Evolutionary conservation across 768 basidiomycete genomes (phyloP).

Genomic region (Russula olivacea): DNA sequence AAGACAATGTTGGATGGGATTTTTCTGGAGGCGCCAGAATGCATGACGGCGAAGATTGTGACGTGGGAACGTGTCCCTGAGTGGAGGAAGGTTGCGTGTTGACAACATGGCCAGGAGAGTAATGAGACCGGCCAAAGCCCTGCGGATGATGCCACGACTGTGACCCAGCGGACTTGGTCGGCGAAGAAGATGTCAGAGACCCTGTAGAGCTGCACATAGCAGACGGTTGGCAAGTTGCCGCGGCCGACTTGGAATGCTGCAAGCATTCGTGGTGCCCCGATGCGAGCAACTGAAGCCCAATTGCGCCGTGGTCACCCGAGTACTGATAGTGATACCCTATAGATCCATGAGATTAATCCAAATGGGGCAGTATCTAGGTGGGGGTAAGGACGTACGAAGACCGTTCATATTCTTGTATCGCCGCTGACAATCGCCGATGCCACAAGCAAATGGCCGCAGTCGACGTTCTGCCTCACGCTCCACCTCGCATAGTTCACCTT

Average conservation of each 20-base stretch:
- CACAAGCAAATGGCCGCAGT: constrained; percentile 81
- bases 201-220: constrained; percentile 1
- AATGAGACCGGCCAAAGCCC: constrained; percentile 14
- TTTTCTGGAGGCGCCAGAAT: too few species aligned
- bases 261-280: constrained; percentile 61
- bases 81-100: too few species aligned
- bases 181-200: constrained; percentile 8
- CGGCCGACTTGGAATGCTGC: constrained; percentile 29
- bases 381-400: constrained; percentile 42
- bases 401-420: constrained; percentile 99
- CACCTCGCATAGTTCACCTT: constrained; percentile 62
- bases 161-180: background rate
- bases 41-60: too few species aligned
- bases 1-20: too few species aligned
- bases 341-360: constrained; percentile 8
- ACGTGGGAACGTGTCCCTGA: too few species aligned
- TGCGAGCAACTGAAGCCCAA: constrained; percentile 80
- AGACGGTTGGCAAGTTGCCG: constrained; percentile 18
- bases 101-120: background rate
- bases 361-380: constrained; percentile 1
- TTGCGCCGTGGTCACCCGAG: constrained; percentile 88
- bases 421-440: constrained; percentile 78
- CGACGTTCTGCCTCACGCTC: constrained; percentile 82
- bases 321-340: constrained; percentile 89
- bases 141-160: constrained; percentile 15